Percentiles rank a stretch among this genome's conserved stretches.
phyloP scores from a whole-genome alignment of 306 rosid genomes.

The Gillenia trifoliata region DNA sequence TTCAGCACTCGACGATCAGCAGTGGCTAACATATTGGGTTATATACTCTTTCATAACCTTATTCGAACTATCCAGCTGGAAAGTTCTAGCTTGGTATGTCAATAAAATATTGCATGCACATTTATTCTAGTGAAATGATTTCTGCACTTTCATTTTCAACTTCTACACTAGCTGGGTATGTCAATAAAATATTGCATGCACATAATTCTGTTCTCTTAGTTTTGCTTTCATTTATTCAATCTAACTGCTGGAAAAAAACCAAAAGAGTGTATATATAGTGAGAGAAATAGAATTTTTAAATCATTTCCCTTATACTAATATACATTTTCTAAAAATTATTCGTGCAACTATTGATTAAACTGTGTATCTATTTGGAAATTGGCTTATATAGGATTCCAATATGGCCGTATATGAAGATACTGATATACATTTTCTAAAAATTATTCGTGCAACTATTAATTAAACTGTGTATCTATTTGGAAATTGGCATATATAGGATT shows the following conservation, averaged over 20 bases:
- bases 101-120: neutral
- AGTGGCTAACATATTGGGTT: slow-evolving; percentile 95
- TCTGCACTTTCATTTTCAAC: neutral
- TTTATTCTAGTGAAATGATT: neutral
- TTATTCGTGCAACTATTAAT: neutral
- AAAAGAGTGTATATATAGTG: no score
- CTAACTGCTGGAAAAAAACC: no score
- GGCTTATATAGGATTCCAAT: slow-evolving; percentile 56
- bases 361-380: neutral
- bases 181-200: no score
- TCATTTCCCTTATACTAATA: neutral
- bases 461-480: neutral
- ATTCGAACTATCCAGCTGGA: slow-evolving; percentile 69
- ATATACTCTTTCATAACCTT: slow-evolving; percentile 69
- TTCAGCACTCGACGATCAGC: slow-evolving; percentile 82
- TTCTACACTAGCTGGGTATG: no score
- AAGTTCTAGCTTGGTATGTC: slow-evolving; percentile 59
- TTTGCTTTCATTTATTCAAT: no score
- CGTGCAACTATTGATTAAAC: neutral
- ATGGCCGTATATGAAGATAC: slow-evolving; percentile 67
- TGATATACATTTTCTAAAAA: neutral
- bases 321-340: neutral
- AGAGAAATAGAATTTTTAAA: neutral
- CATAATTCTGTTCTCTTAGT: no score
- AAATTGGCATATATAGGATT: slow-evolving; percentile 34